phyloP scores from a whole-genome alignment of 176 grass and related monocot species.

The maize (Zea mays) region Zm-B73-REFERENCE-NAM-5.0 NC_050101.1:121474501-121475000 shows the following conservation, averaged over 20 bases:
- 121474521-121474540: neutral
- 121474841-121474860: neutral
- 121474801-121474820: neutral
- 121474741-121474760: neutral
- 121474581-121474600: neutral
- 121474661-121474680: neutral
- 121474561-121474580: neutral
- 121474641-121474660: neutral
- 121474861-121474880: neutral
- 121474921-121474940: neutral
- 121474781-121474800: neutral
- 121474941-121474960: neutral
- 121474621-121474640: neutral
- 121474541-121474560: neutral
- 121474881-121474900: neutral
- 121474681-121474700: neutral
- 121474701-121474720: neutral
- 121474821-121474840: neutral
- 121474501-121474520: neutral
- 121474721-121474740: neutral
- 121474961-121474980: neutral
- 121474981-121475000: neutral
- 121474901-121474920: neutral
- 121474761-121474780: neutral
- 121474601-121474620: constrained; percentile 4